Evolutionary conservation across 306 rosid species (phyloP).

Genomic region (Comarum palustre): DNA sequence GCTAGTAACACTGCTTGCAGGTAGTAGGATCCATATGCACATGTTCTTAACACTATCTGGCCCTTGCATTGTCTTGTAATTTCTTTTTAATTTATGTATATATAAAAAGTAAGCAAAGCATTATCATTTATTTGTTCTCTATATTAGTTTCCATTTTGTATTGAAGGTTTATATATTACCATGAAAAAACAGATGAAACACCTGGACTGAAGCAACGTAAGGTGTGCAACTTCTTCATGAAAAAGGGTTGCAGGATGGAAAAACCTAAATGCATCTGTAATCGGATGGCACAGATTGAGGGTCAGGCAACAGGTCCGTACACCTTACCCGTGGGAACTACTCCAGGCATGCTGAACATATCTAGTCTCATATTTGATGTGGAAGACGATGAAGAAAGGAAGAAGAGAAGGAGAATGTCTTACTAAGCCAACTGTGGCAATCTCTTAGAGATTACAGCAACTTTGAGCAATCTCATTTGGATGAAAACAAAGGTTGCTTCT

Average conservation of each 20-base stretch:
- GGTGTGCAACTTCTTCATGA: conserved; percentile 2
- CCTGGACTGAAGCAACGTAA: not conserved
- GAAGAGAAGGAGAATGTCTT: not conserved
- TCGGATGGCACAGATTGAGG: not conserved
- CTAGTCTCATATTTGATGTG: not conserved
- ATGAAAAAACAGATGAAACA: conserved; percentile 3
- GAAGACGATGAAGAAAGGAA: not conserved
- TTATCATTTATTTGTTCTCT: not conserved
- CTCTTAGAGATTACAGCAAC: too few species aligned
- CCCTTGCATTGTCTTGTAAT: not conserved
- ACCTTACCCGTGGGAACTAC: not conserved
- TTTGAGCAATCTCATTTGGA: conserved; percentile 1
- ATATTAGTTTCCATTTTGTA: not conserved
- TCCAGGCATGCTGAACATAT: not conserved
- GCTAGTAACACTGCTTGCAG: not conserved
- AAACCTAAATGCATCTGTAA: not conserved
- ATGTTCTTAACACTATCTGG: not conserved
- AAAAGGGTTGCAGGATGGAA: conserved; percentile 1
- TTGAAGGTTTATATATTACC: not conserved
- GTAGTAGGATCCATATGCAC: not conserved
- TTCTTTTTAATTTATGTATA: not conserved
- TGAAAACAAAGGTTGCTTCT: not conserved
- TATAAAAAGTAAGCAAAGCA: not conserved
- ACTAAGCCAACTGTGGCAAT: not conserved
- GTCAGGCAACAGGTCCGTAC: not conserved